A percentile compares a stretch with the other conserved stretches of the same genome.
phyloP scores from a whole-genome alignment of 148 eudicot genomes.

The Vaccinium darrowii region DNA sequence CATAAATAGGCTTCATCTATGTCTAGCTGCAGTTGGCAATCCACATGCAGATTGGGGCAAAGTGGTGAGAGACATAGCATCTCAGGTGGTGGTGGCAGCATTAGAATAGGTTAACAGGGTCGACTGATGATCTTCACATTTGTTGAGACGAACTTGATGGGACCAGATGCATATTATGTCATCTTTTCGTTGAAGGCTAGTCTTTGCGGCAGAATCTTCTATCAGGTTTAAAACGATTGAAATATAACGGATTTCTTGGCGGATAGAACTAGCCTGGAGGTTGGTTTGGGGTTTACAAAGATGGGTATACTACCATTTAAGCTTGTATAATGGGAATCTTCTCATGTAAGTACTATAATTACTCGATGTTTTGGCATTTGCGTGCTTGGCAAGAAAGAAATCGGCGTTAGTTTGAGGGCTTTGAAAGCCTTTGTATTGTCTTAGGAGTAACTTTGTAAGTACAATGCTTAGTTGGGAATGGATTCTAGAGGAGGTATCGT shows the following conservation, averaged over 20 bases:
- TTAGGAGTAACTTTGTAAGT: too few relatives aligned
- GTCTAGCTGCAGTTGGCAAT: background rate
- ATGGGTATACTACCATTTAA: background rate
- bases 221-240: background rate
- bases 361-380: background rate
- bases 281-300: background rate
- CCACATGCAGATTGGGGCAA: background rate
- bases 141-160: background rate
- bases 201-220: background rate
- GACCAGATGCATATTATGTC: background rate
- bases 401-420: background rate
- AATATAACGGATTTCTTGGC: background rate
- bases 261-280: background rate
- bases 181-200: background rate
- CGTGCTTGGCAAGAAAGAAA: background rate
- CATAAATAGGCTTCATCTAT: background rate
- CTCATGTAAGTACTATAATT: background rate
- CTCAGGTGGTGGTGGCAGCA: background rate
- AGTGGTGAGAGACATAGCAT: background rate
- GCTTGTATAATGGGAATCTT: background rate
- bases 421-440: background rate
- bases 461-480: too few relatives aligned
- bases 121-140: background rate
- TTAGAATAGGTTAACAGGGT: background rate
- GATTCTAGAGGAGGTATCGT: too few relatives aligned